These are phyloP conservation scores for Trichoderma virens DNA, from an alignment of 495 filamentous ascomycete species.

Conservation along the genomic window DNA sequence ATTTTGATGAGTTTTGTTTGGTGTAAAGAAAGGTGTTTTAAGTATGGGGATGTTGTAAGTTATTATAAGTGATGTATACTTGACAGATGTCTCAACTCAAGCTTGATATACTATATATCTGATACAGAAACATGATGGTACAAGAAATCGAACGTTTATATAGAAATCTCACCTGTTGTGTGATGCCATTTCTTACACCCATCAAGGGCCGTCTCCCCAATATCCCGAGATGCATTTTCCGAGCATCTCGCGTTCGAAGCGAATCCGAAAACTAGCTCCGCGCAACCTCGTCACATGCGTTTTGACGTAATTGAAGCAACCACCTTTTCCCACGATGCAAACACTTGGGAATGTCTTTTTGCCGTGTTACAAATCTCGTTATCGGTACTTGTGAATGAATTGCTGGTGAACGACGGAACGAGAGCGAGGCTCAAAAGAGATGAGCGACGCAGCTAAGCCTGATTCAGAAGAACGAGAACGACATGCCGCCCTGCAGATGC, in stretches of 20 bases:
- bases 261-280: neutral
- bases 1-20: neutral
- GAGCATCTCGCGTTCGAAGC: neutral
- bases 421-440: neutral
- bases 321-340: too few relatives aligned
- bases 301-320: too few relatives aligned
- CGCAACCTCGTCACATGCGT: too few relatives aligned
- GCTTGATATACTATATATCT: neutral
- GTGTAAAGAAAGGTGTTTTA: too few relatives aligned
- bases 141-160: neutral
- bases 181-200: too few relatives aligned
- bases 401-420: neutral
- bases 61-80: neutral
- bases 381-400: too few relatives aligned
- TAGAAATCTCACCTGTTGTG: too few relatives aligned
- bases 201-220: neutral
- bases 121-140: neutral
- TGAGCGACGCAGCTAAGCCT: neutral
- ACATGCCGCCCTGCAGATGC: neutral
- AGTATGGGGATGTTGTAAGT: too few relatives aligned
- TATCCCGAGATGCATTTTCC: neutral
- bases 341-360: too few relatives aligned
- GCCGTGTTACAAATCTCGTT: too few relatives aligned
- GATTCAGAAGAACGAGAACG: constrained; percentile 1
- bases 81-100: neutral